These are phyloP conservation scores for Coccomyxa sp. DNA, from an alignment of 139 green algal species.

Conservation along the genomic window DNA sequence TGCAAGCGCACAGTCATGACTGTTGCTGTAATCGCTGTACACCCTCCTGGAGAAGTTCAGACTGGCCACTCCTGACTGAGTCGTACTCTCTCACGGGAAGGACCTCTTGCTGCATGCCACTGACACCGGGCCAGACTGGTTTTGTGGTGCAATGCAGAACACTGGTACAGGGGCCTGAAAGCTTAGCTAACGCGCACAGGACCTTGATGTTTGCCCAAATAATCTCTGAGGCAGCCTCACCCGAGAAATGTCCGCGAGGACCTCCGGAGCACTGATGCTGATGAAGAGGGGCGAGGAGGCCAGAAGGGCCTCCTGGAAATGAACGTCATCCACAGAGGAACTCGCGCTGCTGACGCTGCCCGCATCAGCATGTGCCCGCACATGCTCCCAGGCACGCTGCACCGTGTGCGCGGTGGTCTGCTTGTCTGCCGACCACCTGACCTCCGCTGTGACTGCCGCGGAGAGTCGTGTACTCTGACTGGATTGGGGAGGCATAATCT, in stretches of 20 bases:
- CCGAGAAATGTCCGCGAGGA: constrained; percentile 8
- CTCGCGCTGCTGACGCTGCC: not conserved
- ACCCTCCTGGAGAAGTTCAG: no score
- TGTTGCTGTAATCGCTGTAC: no score
- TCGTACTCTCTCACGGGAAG: no score
- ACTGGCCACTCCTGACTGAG: no score
- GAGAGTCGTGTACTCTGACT: not conserved
- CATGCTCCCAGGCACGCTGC: not conserved
- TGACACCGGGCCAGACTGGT: no score
- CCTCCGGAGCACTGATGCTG: not conserved
- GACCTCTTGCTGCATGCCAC: no score
- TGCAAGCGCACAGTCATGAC: no score
- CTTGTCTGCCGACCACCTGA: not conserved
- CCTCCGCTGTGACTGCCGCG: constrained; percentile 6
- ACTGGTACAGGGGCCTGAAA: no score
- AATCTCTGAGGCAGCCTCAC: no score
- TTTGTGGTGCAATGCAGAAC: no score
- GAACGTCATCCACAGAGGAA: constrained; percentile 1
- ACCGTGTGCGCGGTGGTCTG: not conserved
- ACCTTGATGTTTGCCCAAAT: no score
- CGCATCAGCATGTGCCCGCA: not conserved
- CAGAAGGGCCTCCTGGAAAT: constrained; percentile 10
- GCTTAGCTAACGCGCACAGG: no score
- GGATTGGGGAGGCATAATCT: not conserved
- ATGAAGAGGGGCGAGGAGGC: not conserved